phyloP scores from a whole-genome alignment of 1,284 basidiomycete species.

The Ustilago trichophora region DNA sequence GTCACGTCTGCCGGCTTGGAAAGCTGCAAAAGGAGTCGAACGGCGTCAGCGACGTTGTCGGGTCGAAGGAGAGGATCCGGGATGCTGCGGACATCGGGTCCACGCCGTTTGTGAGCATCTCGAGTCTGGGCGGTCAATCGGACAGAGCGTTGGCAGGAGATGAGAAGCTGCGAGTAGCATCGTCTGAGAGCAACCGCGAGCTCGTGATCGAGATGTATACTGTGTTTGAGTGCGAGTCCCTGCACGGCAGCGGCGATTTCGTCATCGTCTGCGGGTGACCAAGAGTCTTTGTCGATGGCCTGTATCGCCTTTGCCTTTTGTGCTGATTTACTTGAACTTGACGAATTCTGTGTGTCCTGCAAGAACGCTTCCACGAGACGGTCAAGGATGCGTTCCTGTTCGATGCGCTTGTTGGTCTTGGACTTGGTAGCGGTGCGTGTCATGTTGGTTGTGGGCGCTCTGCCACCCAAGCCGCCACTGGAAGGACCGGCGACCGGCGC shows the following conservation, averaged over 20 bases:
- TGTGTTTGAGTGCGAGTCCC: constrained; percentile 38
- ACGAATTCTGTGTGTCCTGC: background rate
- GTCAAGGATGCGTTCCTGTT: constrained; percentile 36
- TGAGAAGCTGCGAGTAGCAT: constrained; percentile 26
- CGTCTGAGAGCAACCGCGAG: constrained; percentile 23
- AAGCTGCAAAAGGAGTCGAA: constrained; percentile 28
- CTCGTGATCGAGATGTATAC: constrained; percentile 40
- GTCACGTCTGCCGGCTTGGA: constrained; percentile 38
- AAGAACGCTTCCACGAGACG: constrained; percentile 19
- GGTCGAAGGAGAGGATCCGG: constrained; percentile 28
- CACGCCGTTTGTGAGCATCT: constrained; percentile 15
- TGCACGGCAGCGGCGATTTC: constrained; percentile 25
- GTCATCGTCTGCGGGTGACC: constrained; percentile 34
- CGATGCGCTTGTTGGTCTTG: constrained; percentile 33
- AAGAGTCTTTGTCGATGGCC: constrained; percentile 22
- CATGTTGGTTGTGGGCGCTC: constrained; percentile 2
- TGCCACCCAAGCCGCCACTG: background rate
- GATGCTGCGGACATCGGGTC: constrained; percentile 8
- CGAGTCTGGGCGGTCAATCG: constrained; percentile 15
- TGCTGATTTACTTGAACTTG: background rate
- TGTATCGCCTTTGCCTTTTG: constrained; percentile 26
- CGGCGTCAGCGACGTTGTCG: constrained; percentile 33
- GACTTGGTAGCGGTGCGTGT: constrained; percentile 9
- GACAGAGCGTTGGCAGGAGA: constrained; percentile 18
- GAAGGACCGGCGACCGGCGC: constrained; percentile 19